Conservation (phyloP, 1,284 basidiomycete genomes). For the Microbotryum intermedium region DNA sequence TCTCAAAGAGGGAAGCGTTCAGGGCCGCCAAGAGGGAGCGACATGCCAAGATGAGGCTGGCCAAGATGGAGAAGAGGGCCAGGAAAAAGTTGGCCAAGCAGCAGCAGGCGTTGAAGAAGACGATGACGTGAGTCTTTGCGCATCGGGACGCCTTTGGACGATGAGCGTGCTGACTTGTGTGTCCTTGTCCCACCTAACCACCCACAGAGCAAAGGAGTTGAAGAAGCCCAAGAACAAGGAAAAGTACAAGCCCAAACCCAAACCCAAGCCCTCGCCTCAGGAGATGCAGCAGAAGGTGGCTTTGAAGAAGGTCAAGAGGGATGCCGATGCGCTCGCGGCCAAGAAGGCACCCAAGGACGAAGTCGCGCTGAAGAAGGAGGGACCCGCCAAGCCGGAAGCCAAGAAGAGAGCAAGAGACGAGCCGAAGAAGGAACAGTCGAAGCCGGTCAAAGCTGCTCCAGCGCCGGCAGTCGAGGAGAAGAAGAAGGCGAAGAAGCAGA, state of each 20-base stretch:
- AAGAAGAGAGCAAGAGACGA: constrained; percentile 17
- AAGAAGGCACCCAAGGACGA: constrained; percentile 1
- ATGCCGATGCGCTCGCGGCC: background rate
- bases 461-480: background rate
- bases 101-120: constrained; percentile 8
- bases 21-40: constrained; percentile 13
- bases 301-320: constrained; percentile 10
- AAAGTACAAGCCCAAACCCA: background rate
- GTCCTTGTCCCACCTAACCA: background rate
- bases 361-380: constrained; percentile 14
- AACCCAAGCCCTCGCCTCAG: background rate
- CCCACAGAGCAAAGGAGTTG: background rate
- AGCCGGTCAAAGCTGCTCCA: constrained; percentile 1
- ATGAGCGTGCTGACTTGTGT: background rate
- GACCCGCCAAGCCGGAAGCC: constrained; percentile 9
- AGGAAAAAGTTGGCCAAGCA: constrained; percentile 7
- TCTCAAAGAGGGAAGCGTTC: constrained; percentile 13
- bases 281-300: background rate
- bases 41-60: background rate
- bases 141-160: constrained; percentile 5
- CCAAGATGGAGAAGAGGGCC: constrained; percentile 3
- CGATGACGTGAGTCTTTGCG: background rate
- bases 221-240: too few species aligned
- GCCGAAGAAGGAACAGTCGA: constrained; percentile 7
- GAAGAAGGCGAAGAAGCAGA: background rate